phyloP scores from a whole-genome alignment of 768 basidiomycete species.

The Tremella mesenterica region DNA sequence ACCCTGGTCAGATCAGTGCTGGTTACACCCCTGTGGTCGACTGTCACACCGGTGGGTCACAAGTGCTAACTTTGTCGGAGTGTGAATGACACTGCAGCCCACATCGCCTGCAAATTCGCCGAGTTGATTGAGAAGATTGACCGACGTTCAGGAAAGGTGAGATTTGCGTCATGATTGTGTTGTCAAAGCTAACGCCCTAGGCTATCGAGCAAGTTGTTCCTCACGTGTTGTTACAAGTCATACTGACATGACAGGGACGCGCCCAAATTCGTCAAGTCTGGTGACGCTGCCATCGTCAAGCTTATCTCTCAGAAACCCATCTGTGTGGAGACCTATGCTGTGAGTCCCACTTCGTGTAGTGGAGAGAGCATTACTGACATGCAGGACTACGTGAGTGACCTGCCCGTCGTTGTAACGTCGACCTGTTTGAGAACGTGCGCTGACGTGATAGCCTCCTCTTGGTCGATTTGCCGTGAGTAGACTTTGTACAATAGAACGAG shows the following conservation, averaged over 20 bases:
- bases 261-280: slow-evolving; percentile 96
- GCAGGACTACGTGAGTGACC: slow-evolving; percentile 90
- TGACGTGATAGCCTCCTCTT: slow-evolving; percentile 65
- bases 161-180: not conserved
- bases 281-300: slow-evolving; percentile 98
- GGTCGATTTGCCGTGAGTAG: slow-evolving; percentile 62
- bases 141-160: slow-evolving; percentile 80
- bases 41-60: slow-evolving; percentile 73
- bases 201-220: slow-evolving; percentile 44
- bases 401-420: too few relatives aligned
- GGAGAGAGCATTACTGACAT: not conserved
- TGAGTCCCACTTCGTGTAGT: not conserved
- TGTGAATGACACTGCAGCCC: too few relatives aligned
- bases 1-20: slow-evolving; percentile 99
- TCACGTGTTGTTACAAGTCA: too few relatives aligned
- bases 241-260: too few relatives aligned
- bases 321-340: slow-evolving; percentile 52
- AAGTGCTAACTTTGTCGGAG: not conserved
- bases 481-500: too few relatives aligned
- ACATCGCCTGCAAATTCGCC: slow-evolving; percentile 99
- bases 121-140: slow-evolving; percentile 94
- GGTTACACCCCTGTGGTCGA: slow-evolving; percentile 98
- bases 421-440: slow-evolving; percentile 76
- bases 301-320: slow-evolving; percentile 92
- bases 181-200: not conserved